Evolutionary conservation across 352 stramenopile genomes (phyloP).

Genomic region (Pythium apleroticum): DNA sequence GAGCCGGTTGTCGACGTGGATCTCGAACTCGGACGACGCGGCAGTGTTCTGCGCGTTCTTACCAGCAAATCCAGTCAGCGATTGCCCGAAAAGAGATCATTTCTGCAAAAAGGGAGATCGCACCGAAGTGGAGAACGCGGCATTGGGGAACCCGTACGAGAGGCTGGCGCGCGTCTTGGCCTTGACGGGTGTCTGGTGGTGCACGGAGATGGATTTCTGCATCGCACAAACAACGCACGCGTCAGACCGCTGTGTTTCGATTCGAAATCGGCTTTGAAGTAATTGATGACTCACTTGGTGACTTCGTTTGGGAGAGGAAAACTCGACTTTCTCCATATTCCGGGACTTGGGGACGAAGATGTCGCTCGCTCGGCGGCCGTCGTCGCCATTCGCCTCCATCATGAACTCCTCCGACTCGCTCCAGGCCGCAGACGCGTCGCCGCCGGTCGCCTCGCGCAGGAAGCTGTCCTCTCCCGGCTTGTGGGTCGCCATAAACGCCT

Average conservation of each 20-base stretch:
- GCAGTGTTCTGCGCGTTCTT: slow-evolving; percentile 39
- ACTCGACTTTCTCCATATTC: slow-evolving; percentile 68
- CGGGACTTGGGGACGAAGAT: slow-evolving; percentile 77
- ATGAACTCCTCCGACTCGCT: slow-evolving; percentile 36
- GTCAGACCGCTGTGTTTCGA: background rate
- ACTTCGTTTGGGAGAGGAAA: slow-evolving; percentile 43
- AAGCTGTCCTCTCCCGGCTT: slow-evolving; percentile 28
- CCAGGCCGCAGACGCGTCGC: slow-evolving; percentile 17
- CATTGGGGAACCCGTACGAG: slow-evolving; percentile 3
- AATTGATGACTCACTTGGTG: slow-evolving; percentile 2
- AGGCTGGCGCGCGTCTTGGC: background rate
- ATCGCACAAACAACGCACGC: background rate
- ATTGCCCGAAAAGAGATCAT: background rate
- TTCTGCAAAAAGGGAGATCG: background rate
- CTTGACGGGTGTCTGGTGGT: slow-evolving; percentile 3
- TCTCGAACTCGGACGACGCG: slow-evolving; percentile 63
- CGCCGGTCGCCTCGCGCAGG: slow-evolving; percentile 19
- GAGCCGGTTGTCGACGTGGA: slow-evolving; percentile 61
- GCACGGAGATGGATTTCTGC: slow-evolving; percentile 5
- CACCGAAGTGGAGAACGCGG: slow-evolving; percentile 20
- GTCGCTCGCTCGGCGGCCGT: slow-evolving; percentile 44
- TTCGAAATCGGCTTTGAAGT: background rate
- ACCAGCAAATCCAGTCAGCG: background rate
- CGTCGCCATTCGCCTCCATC: slow-evolving; percentile 18
- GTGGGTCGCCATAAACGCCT: slow-evolving; percentile 26